Percentiles rank a stretch among this genome's conserved stretches.
phyloP scores from a whole-genome alignment of 495 filamentous ascomycete species.

The Neurospora sp. region DNA sequence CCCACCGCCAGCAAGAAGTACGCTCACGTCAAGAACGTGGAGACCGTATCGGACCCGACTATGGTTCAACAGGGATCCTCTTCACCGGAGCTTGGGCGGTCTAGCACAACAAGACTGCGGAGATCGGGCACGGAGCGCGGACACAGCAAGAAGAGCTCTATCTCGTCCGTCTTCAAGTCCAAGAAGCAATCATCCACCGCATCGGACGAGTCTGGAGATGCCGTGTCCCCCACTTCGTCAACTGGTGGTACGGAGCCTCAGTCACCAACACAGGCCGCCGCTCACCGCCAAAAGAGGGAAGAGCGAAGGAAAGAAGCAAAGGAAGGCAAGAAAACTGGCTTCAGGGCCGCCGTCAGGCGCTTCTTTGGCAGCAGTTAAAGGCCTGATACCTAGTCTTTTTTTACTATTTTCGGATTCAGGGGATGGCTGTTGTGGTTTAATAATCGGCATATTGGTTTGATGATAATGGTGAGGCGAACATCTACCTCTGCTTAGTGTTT shows the following conservation, averaged over 20 bases:
- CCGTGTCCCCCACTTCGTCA: slow-evolving; percentile 4
- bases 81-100: slow-evolving; percentile 26
- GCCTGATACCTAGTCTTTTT: neutral
- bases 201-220: slow-evolving; percentile 11
- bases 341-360: slow-evolving; percentile 48
- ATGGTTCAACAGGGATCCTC: slow-evolving; percentile 11
- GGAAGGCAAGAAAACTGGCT: slow-evolving; percentile 69
- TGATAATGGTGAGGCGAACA: neutral
- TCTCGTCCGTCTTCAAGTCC: slow-evolving; percentile 1
- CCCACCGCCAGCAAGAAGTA: slow-evolving; percentile 29
- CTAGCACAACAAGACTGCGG: slow-evolving; percentile 21
- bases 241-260: slow-evolving; percentile 11
- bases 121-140: slow-evolving; percentile 12
- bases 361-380: slow-evolving; percentile 13
- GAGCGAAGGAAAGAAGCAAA: slow-evolving; percentile 49
- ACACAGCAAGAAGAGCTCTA: slow-evolving; percentile 7
- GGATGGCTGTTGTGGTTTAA: neutral
- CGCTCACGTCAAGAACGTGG: slow-evolving; percentile 27
- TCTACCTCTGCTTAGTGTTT: neutral
- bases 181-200: slow-evolving; percentile 1
- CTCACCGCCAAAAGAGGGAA: slow-evolving; percentile 22
- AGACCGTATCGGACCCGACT: slow-evolving; percentile 25
- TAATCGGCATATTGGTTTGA: neutral
- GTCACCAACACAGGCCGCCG: slow-evolving; percentile 2
- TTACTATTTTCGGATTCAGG: neutral